Evolutionary conservation across 2,329 filamentous ascomycete species (phyloP).

Genomic region (Macrophomina tecta): DNA sequence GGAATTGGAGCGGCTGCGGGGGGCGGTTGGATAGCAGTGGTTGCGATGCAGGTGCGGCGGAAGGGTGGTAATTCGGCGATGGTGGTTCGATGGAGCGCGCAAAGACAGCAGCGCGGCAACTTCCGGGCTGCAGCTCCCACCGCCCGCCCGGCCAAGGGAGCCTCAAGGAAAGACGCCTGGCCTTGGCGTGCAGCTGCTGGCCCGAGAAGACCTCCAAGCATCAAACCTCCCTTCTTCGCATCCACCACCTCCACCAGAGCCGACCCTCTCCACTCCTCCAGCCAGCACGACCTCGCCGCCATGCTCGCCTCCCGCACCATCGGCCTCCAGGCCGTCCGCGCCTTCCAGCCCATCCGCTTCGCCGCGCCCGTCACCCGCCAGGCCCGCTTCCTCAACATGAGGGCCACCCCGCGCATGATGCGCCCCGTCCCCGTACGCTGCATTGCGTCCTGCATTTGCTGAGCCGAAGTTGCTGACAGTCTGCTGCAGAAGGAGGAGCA

Average conservation of each 20-base stretch:
- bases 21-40: slow-evolving; percentile 33
- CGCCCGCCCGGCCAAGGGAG: slow-evolving; percentile 18
- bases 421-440: slow-evolving; percentile 73
- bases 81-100: slow-evolving; percentile 24
- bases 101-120: slow-evolving; percentile 24
- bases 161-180: slow-evolving; percentile 13
- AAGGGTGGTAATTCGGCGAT: slow-evolving; percentile 26
- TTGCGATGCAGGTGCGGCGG: slow-evolving; percentile 38
- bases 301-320: slow-evolving; percentile 48
- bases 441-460: slow-evolving; percentile 13
- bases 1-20: slow-evolving; percentile 38
- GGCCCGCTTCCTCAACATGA: slow-evolving; percentile 46
- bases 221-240: slow-evolving; percentile 36
- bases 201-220: slow-evolving; percentile 10
- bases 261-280: slow-evolving; percentile 39
- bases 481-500: slow-evolving; percentile 65
- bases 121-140: slow-evolving; percentile 23
- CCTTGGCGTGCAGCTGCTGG: slow-evolving; percentile 20
- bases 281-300: slow-evolving; percentile 34
- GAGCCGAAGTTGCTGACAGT: slow-evolving; percentile 47
- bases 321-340: slow-evolving; percentile 40
- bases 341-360: slow-evolving; percentile 28
- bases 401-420: slow-evolving; percentile 52
- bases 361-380: slow-evolving; percentile 26
- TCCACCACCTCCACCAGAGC: slow-evolving; percentile 32